Conservation (phyloP, 257 asterid genomes). For the Penstemon eatonii region DNA sequence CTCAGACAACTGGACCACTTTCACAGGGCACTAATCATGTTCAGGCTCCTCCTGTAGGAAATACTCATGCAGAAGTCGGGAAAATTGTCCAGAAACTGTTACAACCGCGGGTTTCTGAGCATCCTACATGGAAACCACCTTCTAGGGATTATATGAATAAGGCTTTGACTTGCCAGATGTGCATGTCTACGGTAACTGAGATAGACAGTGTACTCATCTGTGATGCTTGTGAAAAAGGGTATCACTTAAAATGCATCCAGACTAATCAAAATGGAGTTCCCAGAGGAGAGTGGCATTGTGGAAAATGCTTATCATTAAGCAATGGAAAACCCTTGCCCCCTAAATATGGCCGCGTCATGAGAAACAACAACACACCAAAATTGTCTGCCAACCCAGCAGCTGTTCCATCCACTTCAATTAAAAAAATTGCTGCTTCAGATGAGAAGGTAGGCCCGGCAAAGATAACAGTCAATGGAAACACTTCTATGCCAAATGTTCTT, state of each 20-base stretch:
- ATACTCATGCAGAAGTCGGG: slow-evolving; percentile 72
- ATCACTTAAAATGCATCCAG: slow-evolving; percentile 91
- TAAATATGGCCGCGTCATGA: slow-evolving; percentile 95
- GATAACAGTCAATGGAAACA: slow-evolving; percentile 46
- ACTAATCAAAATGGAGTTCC: slow-evolving; percentile 62
- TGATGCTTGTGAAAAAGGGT: slow-evolving; percentile 95
- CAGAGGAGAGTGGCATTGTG: slow-evolving; percentile 96
- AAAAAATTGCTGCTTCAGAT: slow-evolving; percentile 40
- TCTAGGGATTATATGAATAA: slow-evolving; percentile 89
- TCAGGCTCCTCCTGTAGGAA: slow-evolving; percentile 45
- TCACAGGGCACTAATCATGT: slow-evolving; percentile 47
- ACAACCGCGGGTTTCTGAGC: slow-evolving; percentile 55
- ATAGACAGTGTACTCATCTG: slow-evolving; percentile 78
- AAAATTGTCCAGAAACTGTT: slow-evolving; percentile 76
- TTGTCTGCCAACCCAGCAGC: slow-evolving; percentile 41
- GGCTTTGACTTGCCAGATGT: slow-evolving; percentile 75
- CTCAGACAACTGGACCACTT: slow-evolving; percentile 54
- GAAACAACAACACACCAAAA: slow-evolving; percentile 62
- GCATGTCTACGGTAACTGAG: slow-evolving; percentile 56
- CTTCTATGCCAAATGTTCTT: slow-evolving; percentile 38
- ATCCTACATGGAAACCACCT: slow-evolving; percentile 77
- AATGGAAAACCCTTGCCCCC: slow-evolving; percentile 95
- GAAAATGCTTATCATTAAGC: slow-evolving; percentile 75
- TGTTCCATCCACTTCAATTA: slow-evolving; percentile 45
- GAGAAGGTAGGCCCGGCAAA: slow-evolving; percentile 49